phyloP scores from a whole-genome alignment of 306 rosid species.

The Biancaea sappan region DNA sequence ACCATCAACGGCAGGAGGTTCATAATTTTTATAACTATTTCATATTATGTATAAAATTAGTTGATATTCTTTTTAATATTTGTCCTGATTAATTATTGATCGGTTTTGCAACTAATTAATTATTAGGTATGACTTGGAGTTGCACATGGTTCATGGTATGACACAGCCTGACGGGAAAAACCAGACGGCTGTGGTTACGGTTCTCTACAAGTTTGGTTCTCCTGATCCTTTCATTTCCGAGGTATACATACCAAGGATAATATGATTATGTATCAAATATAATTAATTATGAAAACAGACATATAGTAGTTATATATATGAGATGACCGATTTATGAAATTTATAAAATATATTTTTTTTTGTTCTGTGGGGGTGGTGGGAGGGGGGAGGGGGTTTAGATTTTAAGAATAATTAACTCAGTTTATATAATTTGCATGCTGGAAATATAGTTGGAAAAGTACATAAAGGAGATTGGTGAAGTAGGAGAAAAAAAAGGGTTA shows the following conservation, averaged over 20 bases:
- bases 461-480: constrained; percentile 33
- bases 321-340: neutral
- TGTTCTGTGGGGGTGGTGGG: no score
- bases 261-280: neutral
- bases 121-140: constrained; percentile 66
- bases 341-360: no score
- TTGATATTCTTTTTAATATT: neutral
- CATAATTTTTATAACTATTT: neutral
- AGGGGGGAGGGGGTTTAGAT: no score
- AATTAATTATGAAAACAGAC: neutral
- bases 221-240: constrained; percentile 55
- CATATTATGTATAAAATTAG: no score
- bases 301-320: neutral
- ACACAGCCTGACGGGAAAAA: constrained; percentile 40
- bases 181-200: constrained; percentile 53
- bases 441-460: constrained; percentile 48
- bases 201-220: constrained; percentile 56
- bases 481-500: constrained; percentile 28
- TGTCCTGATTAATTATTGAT: neutral
- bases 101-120: neutral
- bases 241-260: constrained; percentile 32
- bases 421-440: neutral
- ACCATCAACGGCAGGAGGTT: constrained; percentile 63
- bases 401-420: neutral
- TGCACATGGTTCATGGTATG: constrained; percentile 67